A percentile compares a stretch with the other conserved stretches of the same genome.
These are phyloP conservation scores for Sisymbrium irio DNA, from an alignment of 345 rosid genomes.

Conservation along the genomic window DNA sequence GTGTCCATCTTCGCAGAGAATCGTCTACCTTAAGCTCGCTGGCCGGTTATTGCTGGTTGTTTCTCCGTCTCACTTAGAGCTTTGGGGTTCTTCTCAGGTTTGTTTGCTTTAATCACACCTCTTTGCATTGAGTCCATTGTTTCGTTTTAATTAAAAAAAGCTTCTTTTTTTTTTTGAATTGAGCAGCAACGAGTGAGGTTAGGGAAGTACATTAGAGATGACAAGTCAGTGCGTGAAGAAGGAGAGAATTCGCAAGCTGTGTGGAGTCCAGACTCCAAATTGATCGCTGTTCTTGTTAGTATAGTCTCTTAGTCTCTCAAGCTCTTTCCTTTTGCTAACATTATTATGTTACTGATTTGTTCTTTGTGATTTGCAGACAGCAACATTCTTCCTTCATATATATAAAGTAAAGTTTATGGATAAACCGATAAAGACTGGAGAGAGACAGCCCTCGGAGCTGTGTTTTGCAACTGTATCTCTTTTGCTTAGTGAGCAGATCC, in stretches of 20 bases:
- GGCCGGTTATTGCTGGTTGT: slow-evolving; percentile 67
- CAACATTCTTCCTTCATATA: slow-evolving; percentile 78
- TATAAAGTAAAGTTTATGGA: slow-evolving; percentile 82
- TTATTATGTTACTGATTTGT: background rate
- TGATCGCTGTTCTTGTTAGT: slow-evolving; percentile 82
- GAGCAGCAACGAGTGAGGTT: slow-evolving; percentile 82
- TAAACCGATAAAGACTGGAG: slow-evolving; percentile 60
- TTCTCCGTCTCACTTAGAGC: slow-evolving; percentile 82
- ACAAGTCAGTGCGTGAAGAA: slow-evolving; percentile 64
- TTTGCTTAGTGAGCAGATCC: slow-evolving; percentile 81
- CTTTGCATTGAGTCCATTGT: slow-evolving; percentile 13
- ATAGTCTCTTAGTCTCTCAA: slow-evolving; percentile 26
- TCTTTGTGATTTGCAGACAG: slow-evolving; percentile 56
- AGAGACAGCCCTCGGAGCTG: slow-evolving; percentile 70
- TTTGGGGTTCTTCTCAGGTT: slow-evolving; percentile 89
- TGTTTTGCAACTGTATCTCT: slow-evolving; percentile 63
- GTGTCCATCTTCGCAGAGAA: slow-evolving; percentile 68
- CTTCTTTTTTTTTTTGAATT: too few relatives aligned
- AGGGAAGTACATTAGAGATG: slow-evolving; percentile 83
- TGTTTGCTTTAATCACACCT: background rate
- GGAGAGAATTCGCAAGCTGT: slow-evolving; percentile 87
- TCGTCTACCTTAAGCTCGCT: slow-evolving; percentile 67
- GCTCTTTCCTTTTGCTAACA: background rate
- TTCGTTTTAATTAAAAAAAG: too few relatives aligned
- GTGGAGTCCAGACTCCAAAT: slow-evolving; percentile 88